phyloP scores from a whole-genome alignment of 352 stramenopile species.

The Pythium grandisporangium region DNA sequence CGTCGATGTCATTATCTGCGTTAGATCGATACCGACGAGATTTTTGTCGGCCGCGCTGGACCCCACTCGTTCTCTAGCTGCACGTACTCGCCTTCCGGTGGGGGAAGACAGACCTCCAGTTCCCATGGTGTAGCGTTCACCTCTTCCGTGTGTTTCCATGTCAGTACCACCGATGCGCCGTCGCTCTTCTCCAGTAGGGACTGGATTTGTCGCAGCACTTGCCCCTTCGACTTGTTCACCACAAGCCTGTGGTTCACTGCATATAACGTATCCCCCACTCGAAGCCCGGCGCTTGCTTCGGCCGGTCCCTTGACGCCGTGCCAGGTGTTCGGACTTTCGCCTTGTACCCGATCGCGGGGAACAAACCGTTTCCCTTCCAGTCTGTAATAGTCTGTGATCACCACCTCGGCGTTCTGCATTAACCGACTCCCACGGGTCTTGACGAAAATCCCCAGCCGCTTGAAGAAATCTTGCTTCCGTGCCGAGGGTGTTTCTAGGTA shows the following conservation, averaged over 20 bases:
- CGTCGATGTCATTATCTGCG: too few species aligned
- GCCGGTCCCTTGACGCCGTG: conserved; percentile 58
- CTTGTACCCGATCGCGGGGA: conserved; percentile 58
- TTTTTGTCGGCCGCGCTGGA: conserved; percentile 67
- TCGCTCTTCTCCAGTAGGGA: conserved; percentile 69
- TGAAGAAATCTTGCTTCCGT: conserved; percentile 70
- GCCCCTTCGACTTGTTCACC: conserved; percentile 79
- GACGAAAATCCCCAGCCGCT: conserved; percentile 66
- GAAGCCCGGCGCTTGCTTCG: conserved; percentile 64
- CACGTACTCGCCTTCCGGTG: conserved; percentile 70
- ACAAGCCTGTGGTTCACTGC: conserved; percentile 83
- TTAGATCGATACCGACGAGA: conserved; percentile 83
- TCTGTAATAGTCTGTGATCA: conserved; percentile 73
- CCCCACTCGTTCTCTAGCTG: conserved; percentile 84
- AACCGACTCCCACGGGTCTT: conserved; percentile 79
- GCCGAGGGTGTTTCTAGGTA: conserved; percentile 46
- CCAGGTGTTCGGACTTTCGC: conserved; percentile 51
- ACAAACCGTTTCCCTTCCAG: conserved; percentile 74
- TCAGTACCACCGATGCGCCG: conserved; percentile 54
- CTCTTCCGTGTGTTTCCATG: conserved; percentile 78
- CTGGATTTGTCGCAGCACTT: conserved; percentile 77
- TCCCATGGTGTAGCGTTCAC: conserved; percentile 71
- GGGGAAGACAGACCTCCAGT: conserved; percentile 63
- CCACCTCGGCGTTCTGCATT: conserved; percentile 78
- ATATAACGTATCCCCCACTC: conserved; percentile 73